phyloP scores from a whole-genome alignment of 176 grass and related monocot species.

The Phoenix roebelenii region DNA sequence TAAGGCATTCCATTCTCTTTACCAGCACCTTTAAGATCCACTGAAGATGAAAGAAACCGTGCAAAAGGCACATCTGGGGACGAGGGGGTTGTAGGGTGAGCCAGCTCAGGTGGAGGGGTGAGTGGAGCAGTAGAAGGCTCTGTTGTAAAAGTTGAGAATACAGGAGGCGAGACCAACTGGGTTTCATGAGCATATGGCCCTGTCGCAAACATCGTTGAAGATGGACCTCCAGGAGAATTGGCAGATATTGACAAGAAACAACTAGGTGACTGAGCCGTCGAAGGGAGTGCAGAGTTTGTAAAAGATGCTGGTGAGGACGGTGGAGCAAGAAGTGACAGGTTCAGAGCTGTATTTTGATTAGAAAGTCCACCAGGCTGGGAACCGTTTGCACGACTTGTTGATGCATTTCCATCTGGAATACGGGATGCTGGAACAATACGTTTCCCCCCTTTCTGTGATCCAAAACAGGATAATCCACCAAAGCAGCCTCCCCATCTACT shows the following conservation, averaged over 20 bases:
- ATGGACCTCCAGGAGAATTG: slow-evolving; percentile 17
- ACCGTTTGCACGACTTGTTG: slow-evolving; percentile 10
- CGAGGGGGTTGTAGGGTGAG: slow-evolving; percentile 19
- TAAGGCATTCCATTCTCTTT: slow-evolving; percentile 15
- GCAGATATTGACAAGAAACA: slow-evolving; percentile 20
- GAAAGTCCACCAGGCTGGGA: slow-evolving; percentile 11
- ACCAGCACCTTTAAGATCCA: slow-evolving; percentile 10
- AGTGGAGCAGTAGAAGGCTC: slow-evolving; percentile 19
- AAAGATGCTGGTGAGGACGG: slow-evolving; percentile 17
- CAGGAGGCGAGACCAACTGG: slow-evolving; percentile 21
- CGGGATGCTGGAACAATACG: slow-evolving; percentile 21
- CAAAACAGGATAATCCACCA: slow-evolving; percentile 21
- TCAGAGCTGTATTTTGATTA: slow-evolving; percentile 11
- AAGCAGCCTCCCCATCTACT: slow-evolving; percentile 18
- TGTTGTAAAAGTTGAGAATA: slow-evolving; percentile 20
- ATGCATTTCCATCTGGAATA: slow-evolving; percentile 16
- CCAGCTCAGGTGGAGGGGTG: slow-evolving; percentile 19
- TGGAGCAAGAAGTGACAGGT: slow-evolving; percentile 15
- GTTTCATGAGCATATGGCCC: slow-evolving; percentile 21
- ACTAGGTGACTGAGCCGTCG: slow-evolving; percentile 14
- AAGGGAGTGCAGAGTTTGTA: slow-evolving; percentile 15
- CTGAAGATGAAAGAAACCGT: slow-evolving; percentile 13
- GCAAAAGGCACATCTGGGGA: slow-evolving; percentile 23
- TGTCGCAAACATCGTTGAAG: slow-evolving; percentile 17
- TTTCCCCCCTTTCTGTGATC: slow-evolving; percentile 18